A percentile compares a stretch with the other conserved stretches of the same genome.
Evolutionary conservation across 805 yeast genomes (phyloP).

Genomic region (Candida boleticola): DNA sequence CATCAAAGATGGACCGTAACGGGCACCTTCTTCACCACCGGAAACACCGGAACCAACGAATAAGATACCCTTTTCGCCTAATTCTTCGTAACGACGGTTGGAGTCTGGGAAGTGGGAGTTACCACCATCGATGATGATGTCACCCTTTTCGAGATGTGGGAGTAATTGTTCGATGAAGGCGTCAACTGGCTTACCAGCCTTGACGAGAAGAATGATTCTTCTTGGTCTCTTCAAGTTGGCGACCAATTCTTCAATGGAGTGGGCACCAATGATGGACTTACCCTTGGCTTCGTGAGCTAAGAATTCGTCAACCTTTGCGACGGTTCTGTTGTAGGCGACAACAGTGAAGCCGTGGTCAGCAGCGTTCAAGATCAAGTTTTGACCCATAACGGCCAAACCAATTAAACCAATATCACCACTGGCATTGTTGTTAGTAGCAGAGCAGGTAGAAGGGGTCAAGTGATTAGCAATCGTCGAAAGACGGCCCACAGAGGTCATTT

Average conservation of each 20-base stretch:
- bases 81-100: slow-evolving; percentile 92
- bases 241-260: slow-evolving; percentile 82
- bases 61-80: slow-evolving; percentile 79
- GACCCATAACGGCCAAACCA: slow-evolving; percentile 99
- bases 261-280: slow-evolving; percentile 93
- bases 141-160: slow-evolving; percentile 93
- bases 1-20: slow-evolving; percentile 98
- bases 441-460: slow-evolving; percentile 5
- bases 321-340: slow-evolving; percentile 98
- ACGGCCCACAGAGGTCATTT: slow-evolving; percentile 10
- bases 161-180: slow-evolving; percentile 81
- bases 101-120: slow-evolving; percentile 99
- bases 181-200: slow-evolving; percentile 96
- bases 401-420: slow-evolving; percentile 97
- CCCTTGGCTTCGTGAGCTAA: slow-evolving; percentile 95
- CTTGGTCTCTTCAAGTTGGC: slow-evolving; percentile 95
- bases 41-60: slow-evolving; percentile 99
- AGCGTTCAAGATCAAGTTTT: slow-evolving; percentile 93
- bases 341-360: slow-evolving; percentile 99
- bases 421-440: slow-evolving; percentile 22
- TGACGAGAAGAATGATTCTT: slow-evolving; percentile 89
- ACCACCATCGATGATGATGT: slow-evolving; percentile 99
- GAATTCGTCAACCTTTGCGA: slow-evolving; percentile 91
- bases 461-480: slow-evolving; percentile 12
- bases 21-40: slow-evolving; percentile 99